These are phyloP conservation scores for Pterocarpus santalinus DNA, from an alignment of 306 rosid genomes.

Conservation along the genomic window DNA sequence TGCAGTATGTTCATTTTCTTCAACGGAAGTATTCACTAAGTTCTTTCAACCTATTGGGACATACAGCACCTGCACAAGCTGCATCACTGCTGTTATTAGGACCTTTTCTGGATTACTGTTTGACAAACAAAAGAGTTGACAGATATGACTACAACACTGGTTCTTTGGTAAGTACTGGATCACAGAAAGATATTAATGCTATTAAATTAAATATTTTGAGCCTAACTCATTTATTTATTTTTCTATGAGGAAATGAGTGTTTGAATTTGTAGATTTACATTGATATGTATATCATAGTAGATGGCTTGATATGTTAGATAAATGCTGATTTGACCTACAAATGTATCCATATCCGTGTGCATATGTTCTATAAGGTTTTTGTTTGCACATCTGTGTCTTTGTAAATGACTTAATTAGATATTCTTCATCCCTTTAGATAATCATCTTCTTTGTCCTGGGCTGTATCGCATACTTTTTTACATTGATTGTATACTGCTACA, in stretches of 20 bases:
- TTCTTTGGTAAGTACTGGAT: conserved; percentile 64
- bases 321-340: not conserved
- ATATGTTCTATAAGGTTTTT: not conserved
- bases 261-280: not conserved
- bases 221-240: not conserved
- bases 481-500: not conserved
- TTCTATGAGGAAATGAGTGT: conserved; percentile 8
- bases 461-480: not conserved
- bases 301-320: conserved; percentile 6
- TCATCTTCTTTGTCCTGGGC: not conserved
- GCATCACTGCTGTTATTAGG: conserved; percentile 70
- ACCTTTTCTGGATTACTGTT: conserved; percentile 82
- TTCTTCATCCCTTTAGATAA: not conserved
- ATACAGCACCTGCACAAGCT: conserved; percentile 90
- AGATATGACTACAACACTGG: conserved; percentile 50
- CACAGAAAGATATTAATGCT: not conserved
- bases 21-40: conserved; percentile 84
- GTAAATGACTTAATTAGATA: not conserved
- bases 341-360: conserved; percentile 6
- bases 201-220: not conserved
- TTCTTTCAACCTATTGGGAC: conserved; percentile 87
- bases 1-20: conserved; percentile 86
- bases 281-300: not conserved
- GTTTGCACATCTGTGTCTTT: not conserved
- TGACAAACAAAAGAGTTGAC: conserved; percentile 74